Evolutionary conservation across 1,284 basidiomycete genomes (phyloP), one percentile per base, ranked within the genome.

Genomic region (Heliocybe sulcata): DNA sequence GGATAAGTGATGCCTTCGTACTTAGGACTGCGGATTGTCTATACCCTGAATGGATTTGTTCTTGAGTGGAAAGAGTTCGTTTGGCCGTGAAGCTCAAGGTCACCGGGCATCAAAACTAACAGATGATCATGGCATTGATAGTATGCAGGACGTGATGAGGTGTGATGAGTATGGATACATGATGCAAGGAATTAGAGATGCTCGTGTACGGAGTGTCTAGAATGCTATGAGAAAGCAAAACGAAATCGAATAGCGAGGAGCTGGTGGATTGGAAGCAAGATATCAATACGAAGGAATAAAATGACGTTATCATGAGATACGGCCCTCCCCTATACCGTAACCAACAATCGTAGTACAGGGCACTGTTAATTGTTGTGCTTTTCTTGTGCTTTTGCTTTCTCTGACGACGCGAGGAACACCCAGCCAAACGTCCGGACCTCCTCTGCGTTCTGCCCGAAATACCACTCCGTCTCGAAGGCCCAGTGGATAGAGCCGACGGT

Each of bases 381-480:
- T 31, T 31, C 29, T 12, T n/a, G n/a, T n/a, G n/a, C n/a, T 35
- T 35, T 47, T 19, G 19, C 9, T 47, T 35, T 52, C 52, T 31
- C 35, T 56, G 57, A 60, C 38, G 59, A 58, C 26, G 66, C 58
- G 56, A 79, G 60, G 63, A 84, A 85, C 2, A 84, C 76, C 84
- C 83, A 85, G 29, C 83, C 81, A 65, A 81, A 82, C 6, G 73
- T 70, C 60, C 79, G 71, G 19, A 84, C 77, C 60, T 85, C 79
- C 49, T 75, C 75, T 0, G 79, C 81, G 55, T 76, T 77, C 35
- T 72, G 72, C 42, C 80, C 81, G 55, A 85, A 77, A 61, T 77
- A 83, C 51, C 80, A 60, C 55, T 81, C 73, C 2, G 76, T 81
- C 65, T 83, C 81, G 59, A 84, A 85, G 20, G 75, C 56, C 82